A percentile compares a stretch with the other conserved stretches of the same genome.
phyloP scores from a whole-genome alignment of 257 asterid species.

The Solanum microdontum region DNA sequence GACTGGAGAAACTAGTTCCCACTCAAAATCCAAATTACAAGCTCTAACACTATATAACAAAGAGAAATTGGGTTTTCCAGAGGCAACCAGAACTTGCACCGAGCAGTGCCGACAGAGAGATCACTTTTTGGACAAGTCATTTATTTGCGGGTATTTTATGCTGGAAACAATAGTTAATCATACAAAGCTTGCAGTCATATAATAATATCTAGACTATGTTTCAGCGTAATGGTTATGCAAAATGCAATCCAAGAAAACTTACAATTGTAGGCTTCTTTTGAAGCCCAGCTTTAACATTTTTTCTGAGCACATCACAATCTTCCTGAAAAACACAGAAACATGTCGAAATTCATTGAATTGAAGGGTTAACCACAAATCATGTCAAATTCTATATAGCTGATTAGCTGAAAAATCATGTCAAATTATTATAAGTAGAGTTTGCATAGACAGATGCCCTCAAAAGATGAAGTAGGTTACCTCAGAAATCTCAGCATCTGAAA shows the following conservation, averaged over 20 bases:
- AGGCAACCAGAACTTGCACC: not conserved
- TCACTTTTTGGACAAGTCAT: not conserved
- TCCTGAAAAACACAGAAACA: constrained; percentile 28
- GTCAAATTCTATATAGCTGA: not conserved
- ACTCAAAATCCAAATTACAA: not conserved
- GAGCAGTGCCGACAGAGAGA: not conserved
- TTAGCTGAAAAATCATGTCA: not conserved
- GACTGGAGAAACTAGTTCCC: not conserved
- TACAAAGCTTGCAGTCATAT: not conserved
- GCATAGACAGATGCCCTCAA: not conserved
- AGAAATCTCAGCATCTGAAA: constrained; percentile 30
- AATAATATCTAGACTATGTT: not conserved
- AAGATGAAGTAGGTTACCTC: constrained; percentile 23
- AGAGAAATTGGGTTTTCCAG: not conserved
- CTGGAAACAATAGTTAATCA: not conserved
- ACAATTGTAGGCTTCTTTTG: constrained; percentile 64
- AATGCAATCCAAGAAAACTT: constrained; percentile 14
- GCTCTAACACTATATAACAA: not conserved
- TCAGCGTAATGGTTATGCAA: not conserved
- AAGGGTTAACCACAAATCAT: not conserved
- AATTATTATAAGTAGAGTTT: not conserved
- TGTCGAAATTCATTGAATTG: not conserved
- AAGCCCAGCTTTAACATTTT: constrained; percentile 42
- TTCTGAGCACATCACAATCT: constrained; percentile 47
- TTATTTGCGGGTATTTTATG: not conserved